phyloP scores from a whole-genome alignment of 129 eudicot genomes.

The Ambrosia trifida region DNA sequence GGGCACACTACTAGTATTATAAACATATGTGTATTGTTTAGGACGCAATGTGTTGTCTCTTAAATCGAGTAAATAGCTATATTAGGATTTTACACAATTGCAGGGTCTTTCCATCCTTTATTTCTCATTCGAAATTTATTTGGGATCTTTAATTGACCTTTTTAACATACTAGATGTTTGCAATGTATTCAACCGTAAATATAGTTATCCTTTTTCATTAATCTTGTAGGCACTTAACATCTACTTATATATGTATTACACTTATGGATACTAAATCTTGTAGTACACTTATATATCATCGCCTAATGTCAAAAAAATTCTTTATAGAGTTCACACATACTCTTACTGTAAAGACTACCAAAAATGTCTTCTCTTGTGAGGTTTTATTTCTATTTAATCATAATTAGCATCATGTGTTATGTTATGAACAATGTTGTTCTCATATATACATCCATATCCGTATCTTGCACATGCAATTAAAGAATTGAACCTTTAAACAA shows the following conservation, averaged over 20 bases:
- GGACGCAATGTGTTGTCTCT: background rate
- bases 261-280: too few species aligned
- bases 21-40: background rate
- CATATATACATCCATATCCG: too few species aligned
- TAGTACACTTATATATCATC: slow-evolving; percentile 41
- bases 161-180: background rate
- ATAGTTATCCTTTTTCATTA: background rate
- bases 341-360: slow-evolving; percentile 87
- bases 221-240: background rate
- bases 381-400: too few species aligned
- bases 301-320: slow-evolving; percentile 92
- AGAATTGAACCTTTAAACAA: too few species aligned
- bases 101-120: too few species aligned
- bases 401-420: too few species aligned
- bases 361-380: slow-evolving; percentile 60
- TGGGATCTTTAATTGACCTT: background rate
- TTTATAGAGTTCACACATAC: slow-evolving; percentile 88
- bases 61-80: background rate
- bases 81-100: background rate
- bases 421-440: too few species aligned
- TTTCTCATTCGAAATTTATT: background rate
- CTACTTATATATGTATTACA: background rate
- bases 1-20: too few species aligned
- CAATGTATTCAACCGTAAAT: background rate
- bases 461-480: too few species aligned